Conservation (phyloP, 768 basidiomycete genomes). For the Clitopilus passeckerianus region DNA sequence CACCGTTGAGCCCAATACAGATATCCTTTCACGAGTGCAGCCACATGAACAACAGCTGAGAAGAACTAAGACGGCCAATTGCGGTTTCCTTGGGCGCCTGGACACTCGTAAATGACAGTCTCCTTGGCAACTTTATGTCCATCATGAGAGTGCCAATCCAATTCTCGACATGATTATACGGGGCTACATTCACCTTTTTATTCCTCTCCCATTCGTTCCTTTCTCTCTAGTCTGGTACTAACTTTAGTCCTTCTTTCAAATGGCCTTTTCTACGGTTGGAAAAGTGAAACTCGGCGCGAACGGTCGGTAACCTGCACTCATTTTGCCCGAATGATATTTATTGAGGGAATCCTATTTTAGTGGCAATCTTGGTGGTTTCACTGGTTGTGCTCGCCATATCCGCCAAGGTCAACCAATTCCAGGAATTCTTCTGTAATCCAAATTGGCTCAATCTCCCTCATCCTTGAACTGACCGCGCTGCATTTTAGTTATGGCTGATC, state of each 20-base stretch:
- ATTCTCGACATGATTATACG: neutral
- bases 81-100: neutral
- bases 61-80: neutral
- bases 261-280: slow-evolving; percentile 19
- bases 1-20: no score
- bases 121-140: neutral
- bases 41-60: no score
- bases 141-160: neutral
- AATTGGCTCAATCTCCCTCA: neutral
- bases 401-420: slow-evolving; percentile 48
- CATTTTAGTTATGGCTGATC: slow-evolving; percentile 47
- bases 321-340: neutral
- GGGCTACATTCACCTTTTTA: neutral
- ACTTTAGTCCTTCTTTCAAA: slow-evolving; percentile 5
- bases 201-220: neutral
- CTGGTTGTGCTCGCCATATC: slow-evolving; percentile 49
- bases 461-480: slow-evolving; percentile 3
- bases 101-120: neutral
- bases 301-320: slow-evolving; percentile 13
- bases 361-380: slow-evolving; percentile 38
- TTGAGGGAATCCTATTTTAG: slow-evolving; percentile 17
- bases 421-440: slow-evolving; percentile 57
- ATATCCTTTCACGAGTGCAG: no score
- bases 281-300: slow-evolving; percentile 23
- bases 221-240: slow-evolving; percentile 4